Base-by-base conservation (phyloP, 495 filamentous ascomycete species). In the Monascus purpureus region DNA sequence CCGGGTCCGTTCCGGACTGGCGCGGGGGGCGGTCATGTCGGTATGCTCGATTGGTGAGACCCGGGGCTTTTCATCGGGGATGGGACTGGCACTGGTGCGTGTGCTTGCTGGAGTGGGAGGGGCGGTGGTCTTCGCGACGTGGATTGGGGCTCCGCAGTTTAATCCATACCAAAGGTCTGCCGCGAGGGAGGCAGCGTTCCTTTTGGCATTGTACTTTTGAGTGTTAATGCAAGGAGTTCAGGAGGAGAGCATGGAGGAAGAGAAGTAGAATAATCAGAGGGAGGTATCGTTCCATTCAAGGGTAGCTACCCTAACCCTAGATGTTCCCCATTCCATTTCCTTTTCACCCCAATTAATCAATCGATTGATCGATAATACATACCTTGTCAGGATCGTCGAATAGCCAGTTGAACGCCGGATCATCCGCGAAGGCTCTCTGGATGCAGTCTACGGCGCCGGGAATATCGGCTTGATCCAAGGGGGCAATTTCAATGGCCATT, bases 391-490 rank as follows among this genome's bases (percentile, higher is more conserved):
- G 64, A 49, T 66, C 63, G 20, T 59, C 37, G 45, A 70, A 77
- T 8, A 71, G 52, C 73, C 73, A 80, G 8, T 57, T 53, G 47
- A 72, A 75, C 42, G 75, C 79, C 11, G 75, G 75, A 42, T 80
- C 77, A 13, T 75, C 62, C 6, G 61, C 60, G 51, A 82, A 80
- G 12, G 73, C 72, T 43, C 65, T 59, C 40, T 68, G 67, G 30
- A 72, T 60, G 37, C 56, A 63, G 32, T 68, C 59, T 43, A 77
- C 63, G 26, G 71, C 73, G 31, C 66, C 67, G 13, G 73, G 65
- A 26, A 79, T 77, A 41, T 79, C 75, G 37, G 47, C 46, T 49
- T 69, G 57, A 12, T 59, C 61, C 39, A 80, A 53, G 23, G 53
- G 63, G 25, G 63, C 50, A 43, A 80, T 66, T 32, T 62, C 45